These are phyloP conservation scores for Pichia thaimueangensis DNA, from an alignment of 805 yeast genomes.

Conservation along the genomic window DNA sequence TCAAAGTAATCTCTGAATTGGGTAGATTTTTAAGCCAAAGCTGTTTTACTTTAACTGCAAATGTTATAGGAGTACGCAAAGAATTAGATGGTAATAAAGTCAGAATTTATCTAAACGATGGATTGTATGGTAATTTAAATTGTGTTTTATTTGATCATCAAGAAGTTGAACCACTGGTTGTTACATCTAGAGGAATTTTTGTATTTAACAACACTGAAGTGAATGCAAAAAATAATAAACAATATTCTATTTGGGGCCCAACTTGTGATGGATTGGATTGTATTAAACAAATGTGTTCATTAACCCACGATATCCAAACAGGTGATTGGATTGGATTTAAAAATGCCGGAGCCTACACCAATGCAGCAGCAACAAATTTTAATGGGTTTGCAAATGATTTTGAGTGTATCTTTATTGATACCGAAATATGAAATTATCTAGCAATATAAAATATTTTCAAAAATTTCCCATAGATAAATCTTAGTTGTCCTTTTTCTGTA, in stretches of 20 bases:
- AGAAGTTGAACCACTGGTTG: constrained; percentile 60
- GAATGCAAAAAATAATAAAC: constrained; percentile 5
- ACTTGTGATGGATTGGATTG: constrained; percentile 97
- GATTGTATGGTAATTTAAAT: constrained; percentile 92
- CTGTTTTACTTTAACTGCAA: constrained; percentile 78
- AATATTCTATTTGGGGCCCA: constrained; percentile 91
- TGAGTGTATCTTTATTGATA: constrained; percentile 56
- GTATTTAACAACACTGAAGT: constrained; percentile 8
- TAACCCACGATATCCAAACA: constrained; percentile 57
- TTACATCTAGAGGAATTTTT: constrained; percentile 44
- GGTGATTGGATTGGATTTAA: constrained; percentile 94
- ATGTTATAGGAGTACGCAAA: constrained; percentile 77
- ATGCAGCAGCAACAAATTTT: constrained; percentile 86
- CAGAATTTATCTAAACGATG: constrained; percentile 88
- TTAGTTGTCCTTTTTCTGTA: too few species aligned
- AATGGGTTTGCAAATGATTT: constrained; percentile 74
- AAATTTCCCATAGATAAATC: too few species aligned
- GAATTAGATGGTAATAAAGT: constrained; percentile 31
- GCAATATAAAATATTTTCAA: too few species aligned
- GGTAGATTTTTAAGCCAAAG: constrained; percentile 85
- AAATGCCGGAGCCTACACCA: constrained; percentile 84
- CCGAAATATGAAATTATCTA: constrained; percentile 12
- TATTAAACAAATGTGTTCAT: constrained; percentile 44
- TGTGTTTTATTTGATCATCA: constrained; percentile 93
- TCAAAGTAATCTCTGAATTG: constrained; percentile 78